Evolutionary conservation across 306 rosid genomes (phyloP).

Genomic region (Glycine soja): DNA sequence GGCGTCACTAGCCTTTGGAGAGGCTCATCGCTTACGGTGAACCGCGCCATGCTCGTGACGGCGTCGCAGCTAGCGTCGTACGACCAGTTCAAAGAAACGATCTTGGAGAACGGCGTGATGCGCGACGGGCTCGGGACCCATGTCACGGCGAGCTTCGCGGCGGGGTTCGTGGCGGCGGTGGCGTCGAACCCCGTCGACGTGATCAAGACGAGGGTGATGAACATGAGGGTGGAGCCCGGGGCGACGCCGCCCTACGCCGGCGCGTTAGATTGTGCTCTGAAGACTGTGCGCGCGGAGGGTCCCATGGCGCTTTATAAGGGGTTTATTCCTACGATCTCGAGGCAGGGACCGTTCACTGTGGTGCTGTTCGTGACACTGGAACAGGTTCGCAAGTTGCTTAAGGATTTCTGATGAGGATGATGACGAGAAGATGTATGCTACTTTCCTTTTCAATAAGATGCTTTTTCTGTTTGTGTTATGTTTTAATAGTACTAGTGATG

Average conservation of each 20-base stretch:
- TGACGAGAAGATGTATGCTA: conserved; percentile 42
- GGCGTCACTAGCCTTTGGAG: conserved; percentile 81
- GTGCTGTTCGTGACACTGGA: conserved; percentile 82
- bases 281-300: conserved; percentile 78
- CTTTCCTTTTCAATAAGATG: not conserved
- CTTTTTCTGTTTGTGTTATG: not conserved
- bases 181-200: conserved; percentile 83
- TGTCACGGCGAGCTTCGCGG: conserved; percentile 78
- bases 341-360: conserved; percentile 89
- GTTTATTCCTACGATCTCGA: conserved; percentile 74
- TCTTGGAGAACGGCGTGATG: conserved; percentile 62
- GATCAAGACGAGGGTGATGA: conserved; percentile 82
- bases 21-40: conserved; percentile 74
- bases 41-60: conserved; percentile 87
- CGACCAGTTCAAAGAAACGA: conserved; percentile 75
- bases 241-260: conserved; percentile 68
- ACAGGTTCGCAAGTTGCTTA: conserved; percentile 77
- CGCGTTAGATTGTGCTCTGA: conserved; percentile 70
- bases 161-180: conserved; percentile 83
- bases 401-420: conserved; percentile 66
- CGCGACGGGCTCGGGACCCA: conserved; percentile 81
- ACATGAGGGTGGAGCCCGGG: conserved; percentile 80
- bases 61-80: conserved; percentile 82
- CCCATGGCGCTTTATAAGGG: conserved; percentile 80
- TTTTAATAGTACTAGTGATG: not conserved